Evolutionary conservation across 2,329 filamentous ascomycete genomes (phyloP).

Genomic region (Fusarium coicis): DNA sequence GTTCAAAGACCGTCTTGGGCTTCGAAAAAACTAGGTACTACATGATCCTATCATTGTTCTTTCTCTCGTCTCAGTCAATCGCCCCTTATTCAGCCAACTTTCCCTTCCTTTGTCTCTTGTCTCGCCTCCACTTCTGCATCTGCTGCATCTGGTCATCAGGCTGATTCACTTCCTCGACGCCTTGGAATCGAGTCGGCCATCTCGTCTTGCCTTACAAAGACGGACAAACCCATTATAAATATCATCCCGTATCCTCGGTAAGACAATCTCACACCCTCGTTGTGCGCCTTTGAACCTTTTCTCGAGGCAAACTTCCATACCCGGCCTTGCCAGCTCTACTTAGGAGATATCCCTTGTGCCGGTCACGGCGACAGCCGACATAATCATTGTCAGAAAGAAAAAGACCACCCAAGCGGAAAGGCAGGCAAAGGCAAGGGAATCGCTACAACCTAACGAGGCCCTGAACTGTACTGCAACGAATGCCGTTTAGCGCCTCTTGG

Average conservation of each 20-base stretch:
- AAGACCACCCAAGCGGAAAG: conserved; percentile 10
- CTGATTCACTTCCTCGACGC: conserved; percentile 21
- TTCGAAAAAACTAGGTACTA: not conserved
- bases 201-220: conserved; percentile 11
- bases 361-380: conserved; percentile 28
- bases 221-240: conserved; percentile 26
- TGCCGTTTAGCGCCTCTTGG: conserved; percentile 44
- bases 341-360: conserved; percentile 17
- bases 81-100: not conserved
- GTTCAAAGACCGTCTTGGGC: conserved; percentile 10
- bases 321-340: conserved; percentile 14
- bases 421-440: conserved; percentile 1
- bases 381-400: not conserved
- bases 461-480: conserved; percentile 41
- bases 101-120: conserved; percentile 1
- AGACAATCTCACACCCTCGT: conserved; percentile 27
- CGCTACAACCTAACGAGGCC: conserved; percentile 18
- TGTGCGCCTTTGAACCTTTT: not conserved
- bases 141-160: conserved; percentile 17
- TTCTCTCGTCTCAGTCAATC: not conserved
- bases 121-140: conserved; percentile 24
- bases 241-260: conserved; percentile 9
- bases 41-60: not conserved
- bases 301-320: not conserved
- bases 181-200: conserved; percentile 9